A percentile compares a stretch with the other conserved stretches of the same genome.
phyloP scores from a whole-genome alignment of 2,329 filamentous ascomycete genomes.

The Lecanosticta acicola region DNA sequence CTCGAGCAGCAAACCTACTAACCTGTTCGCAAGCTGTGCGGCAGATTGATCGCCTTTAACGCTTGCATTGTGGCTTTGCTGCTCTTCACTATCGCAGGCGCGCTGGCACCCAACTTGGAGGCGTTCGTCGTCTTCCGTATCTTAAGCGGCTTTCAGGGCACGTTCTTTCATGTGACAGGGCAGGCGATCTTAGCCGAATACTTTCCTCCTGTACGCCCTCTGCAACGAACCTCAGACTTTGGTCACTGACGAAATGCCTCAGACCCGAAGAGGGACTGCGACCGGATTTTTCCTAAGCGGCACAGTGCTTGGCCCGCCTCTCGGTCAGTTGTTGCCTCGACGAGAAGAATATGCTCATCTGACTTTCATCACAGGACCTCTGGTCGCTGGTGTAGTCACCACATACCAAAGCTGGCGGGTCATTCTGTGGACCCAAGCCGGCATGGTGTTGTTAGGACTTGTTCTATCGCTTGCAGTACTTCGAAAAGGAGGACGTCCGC shows the following conservation, averaged over 20 bases:
- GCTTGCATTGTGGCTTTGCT: conserved; percentile 57
- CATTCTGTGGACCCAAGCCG: conserved; percentile 70
- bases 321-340: conserved; percentile 40
- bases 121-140: conserved; percentile 67
- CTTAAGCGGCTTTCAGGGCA: conserved; percentile 67
- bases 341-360: neutral
- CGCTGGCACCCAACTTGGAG: conserved; percentile 61
- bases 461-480: conserved; percentile 58
- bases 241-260: neutral
- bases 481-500: conserved; percentile 49
- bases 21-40: conserved; percentile 28
- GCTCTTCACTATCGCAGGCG: conserved; percentile 61
- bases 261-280: conserved; percentile 54
- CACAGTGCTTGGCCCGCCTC: conserved; percentile 58
- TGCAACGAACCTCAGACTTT: neutral
- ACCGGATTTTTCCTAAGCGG: conserved; percentile 67
- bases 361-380: conserved; percentile 36
- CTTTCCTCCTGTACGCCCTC: conserved; percentile 44
- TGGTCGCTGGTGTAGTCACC: conserved; percentile 67
- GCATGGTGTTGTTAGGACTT: conserved; percentile 54
- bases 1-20: conserved; percentile 1
- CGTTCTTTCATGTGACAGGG: conserved; percentile 65
- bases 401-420: conserved; percentile 66
- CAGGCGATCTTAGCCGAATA: conserved; percentile 58
- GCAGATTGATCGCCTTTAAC: conserved; percentile 45